A percentile compares a stretch with the other conserved stretches of the same genome.
phyloP scores from a whole-genome alignment of 2,329 filamentous ascomycete genomes.

The Trichoderma semiorbis region DNA sequence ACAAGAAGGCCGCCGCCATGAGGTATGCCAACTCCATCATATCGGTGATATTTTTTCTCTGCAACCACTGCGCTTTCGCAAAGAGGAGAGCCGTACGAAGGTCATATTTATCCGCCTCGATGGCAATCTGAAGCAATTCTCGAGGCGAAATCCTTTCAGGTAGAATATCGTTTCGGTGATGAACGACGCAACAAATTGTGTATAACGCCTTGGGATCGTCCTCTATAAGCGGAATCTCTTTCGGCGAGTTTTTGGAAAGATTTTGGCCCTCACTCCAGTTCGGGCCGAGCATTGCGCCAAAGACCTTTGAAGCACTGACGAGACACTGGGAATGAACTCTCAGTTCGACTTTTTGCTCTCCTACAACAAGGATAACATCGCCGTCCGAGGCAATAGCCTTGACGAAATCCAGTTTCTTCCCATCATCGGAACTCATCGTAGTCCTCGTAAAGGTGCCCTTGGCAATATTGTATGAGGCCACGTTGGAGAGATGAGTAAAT shows the following conservation, averaged over 20 bases:
- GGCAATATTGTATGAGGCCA: background rate
- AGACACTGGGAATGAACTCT: background rate
- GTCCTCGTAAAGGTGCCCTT: background rate
- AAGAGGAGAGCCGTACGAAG: background rate
- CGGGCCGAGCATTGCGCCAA: background rate
- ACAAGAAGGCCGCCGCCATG: background rate
- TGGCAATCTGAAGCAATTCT: background rate
- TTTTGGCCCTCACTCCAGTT: background rate
- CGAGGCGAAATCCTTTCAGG: background rate
- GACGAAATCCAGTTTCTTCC: background rate
- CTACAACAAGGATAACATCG: background rate
- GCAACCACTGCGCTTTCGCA: background rate
- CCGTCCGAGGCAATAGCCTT: background rate
- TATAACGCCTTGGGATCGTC: background rate
- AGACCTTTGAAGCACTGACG: background rate
- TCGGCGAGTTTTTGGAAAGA: background rate
- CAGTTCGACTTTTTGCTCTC: background rate
- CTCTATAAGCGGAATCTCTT: background rate
- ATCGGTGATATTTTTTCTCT: background rate
- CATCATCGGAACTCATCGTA: background rate
- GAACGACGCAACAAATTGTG: background rate
- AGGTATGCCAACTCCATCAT: background rate
- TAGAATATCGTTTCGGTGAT: background rate
- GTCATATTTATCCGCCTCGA: background rate
- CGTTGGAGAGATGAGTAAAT: background rate